Percentiles rank a stretch among this genome's conserved stretches.
These are phyloP conservation scores for Wickerhamiella pararugosa DNA, from an alignment of 1,139 yeast species.

Conservation along the genomic window DNA sequence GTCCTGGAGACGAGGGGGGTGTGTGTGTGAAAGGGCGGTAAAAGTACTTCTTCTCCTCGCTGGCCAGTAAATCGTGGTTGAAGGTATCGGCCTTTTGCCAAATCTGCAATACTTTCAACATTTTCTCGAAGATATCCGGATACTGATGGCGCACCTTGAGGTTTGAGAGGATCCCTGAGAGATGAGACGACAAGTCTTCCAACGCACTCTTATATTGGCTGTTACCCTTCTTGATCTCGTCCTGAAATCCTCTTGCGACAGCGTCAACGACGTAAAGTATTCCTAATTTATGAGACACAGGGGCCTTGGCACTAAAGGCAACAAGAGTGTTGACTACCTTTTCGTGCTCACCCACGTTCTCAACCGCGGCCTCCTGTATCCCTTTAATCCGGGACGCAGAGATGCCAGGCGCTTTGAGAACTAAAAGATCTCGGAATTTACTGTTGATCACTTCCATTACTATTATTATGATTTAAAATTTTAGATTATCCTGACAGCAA, in stretches of 20 bases:
- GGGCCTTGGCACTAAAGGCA: slow-evolving; percentile 58
- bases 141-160: slow-evolving; percentile 13
- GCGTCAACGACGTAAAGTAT: slow-evolving; percentile 85
- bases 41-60: slow-evolving; percentile 47
- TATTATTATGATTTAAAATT: background rate
- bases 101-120: slow-evolving; percentile 71
- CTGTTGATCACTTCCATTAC: slow-evolving; percentile 48
- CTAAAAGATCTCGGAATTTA: slow-evolving; percentile 56
- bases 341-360: slow-evolving; percentile 47
- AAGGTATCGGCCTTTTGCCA: slow-evolving; percentile 87
- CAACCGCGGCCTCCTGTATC: slow-evolving; percentile 62
- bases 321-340: slow-evolving; percentile 44
- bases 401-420: slow-evolving; percentile 80
- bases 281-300: slow-evolving; percentile 76
- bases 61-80: slow-evolving; percentile 36
- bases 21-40: slow-evolving; percentile 28
- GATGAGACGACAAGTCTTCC: slow-evolving; percentile 6
- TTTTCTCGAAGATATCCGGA: slow-evolving; percentile 42
- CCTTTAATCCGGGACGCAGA: slow-evolving; percentile 90
- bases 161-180: slow-evolving; percentile 9
- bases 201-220: slow-evolving; percentile 21
- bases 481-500: too few species aligned
- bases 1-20: slow-evolving; percentile 30
- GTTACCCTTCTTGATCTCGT: slow-evolving; percentile 46
- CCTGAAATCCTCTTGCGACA: slow-evolving; percentile 71